Evolutionary conservation across 306 rosid species (phyloP).

Genomic region (Sindora glabra): DNA sequence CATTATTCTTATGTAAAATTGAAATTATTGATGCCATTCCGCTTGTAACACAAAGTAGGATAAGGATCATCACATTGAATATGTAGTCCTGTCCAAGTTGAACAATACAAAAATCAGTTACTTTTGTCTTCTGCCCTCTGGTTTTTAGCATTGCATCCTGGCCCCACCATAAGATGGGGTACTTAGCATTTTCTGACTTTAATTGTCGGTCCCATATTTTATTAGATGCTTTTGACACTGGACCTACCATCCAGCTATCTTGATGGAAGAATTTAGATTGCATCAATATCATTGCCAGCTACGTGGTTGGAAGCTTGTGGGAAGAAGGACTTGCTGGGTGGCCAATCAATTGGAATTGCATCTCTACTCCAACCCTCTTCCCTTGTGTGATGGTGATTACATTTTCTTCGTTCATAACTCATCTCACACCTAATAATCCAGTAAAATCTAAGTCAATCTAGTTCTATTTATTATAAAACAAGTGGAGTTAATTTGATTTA

Average conservation of each 20-base stretch:
- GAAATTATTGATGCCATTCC: slow-evolving; percentile 16
- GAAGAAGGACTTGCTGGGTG: slow-evolving; percentile 22
- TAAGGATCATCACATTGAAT: slow-evolving; percentile 13
- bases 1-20: slow-evolving; percentile 31
- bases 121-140: neutral
- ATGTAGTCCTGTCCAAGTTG: slow-evolving; percentile 1
- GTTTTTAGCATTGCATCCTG: neutral
- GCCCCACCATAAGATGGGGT: slow-evolving; percentile 1
- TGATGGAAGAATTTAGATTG: slow-evolving; percentile 20
- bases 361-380: too few relatives aligned
- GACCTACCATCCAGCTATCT: slow-evolving; percentile 30
- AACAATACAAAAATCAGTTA: slow-evolving; percentile 10
- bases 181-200: slow-evolving; percentile 14
- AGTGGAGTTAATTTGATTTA: too few relatives aligned
- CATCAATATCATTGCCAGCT: slow-evolving; percentile 37
- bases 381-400: too few relatives aligned
- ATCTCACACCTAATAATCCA: too few relatives aligned
- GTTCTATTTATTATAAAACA: too few relatives aligned
- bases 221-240: too few relatives aligned
- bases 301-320: slow-evolving; percentile 25
- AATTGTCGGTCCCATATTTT: too few relatives aligned
- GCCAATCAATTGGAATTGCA: too few relatives aligned
- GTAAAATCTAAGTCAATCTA: too few relatives aligned
- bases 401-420: too few relatives aligned
- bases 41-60: slow-evolving; percentile 19